phyloP scores from a whole-genome alignment of 2,329 filamentous ascomycete species.

The Diaporthe longicolla region DNA sequence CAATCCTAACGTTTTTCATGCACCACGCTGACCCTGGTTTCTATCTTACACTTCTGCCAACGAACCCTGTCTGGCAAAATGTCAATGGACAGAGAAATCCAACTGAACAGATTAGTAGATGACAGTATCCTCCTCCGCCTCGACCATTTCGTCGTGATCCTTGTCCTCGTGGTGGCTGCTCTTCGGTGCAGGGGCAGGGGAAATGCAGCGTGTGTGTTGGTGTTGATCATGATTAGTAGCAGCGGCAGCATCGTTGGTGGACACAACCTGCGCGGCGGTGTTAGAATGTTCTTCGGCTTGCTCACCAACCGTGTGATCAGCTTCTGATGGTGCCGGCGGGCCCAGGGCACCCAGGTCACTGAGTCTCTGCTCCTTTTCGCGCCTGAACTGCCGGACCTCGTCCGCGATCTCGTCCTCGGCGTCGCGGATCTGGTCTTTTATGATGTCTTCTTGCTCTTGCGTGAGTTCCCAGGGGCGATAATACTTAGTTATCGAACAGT shows the following conservation, averaged over 20 bases:
- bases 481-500: constrained; percentile 71
- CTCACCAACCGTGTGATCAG: constrained; percentile 60
- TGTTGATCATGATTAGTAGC: constrained; percentile 41
- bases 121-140: constrained; percentile 90
- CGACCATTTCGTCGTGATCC: constrained; percentile 78
- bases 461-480: constrained; percentile 88
- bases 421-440: constrained; percentile 78
- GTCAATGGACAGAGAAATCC: background rate
- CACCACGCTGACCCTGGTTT: background rate
- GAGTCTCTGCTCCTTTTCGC: constrained; percentile 59
- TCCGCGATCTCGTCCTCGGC: constrained; percentile 73
- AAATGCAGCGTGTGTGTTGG: constrained; percentile 27
- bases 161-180: constrained; percentile 52
- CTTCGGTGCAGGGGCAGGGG: constrained; percentile 48
- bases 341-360: constrained; percentile 52
- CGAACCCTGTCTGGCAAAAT: background rate
- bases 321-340: constrained; percentile 46
- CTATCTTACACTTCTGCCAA: constrained; percentile 19
- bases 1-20: background rate
- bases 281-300: constrained; percentile 58
- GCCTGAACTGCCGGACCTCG: constrained; percentile 75
- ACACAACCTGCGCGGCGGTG: constrained; percentile 51
- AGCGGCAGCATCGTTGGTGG: constrained; percentile 52
- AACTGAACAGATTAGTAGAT: constrained; percentile 75
- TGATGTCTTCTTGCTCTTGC: constrained; percentile 75